Conservation (phyloP, 2,329 filamentous ascomycete species). For the Pestalotiopsis sp. region DNA sequence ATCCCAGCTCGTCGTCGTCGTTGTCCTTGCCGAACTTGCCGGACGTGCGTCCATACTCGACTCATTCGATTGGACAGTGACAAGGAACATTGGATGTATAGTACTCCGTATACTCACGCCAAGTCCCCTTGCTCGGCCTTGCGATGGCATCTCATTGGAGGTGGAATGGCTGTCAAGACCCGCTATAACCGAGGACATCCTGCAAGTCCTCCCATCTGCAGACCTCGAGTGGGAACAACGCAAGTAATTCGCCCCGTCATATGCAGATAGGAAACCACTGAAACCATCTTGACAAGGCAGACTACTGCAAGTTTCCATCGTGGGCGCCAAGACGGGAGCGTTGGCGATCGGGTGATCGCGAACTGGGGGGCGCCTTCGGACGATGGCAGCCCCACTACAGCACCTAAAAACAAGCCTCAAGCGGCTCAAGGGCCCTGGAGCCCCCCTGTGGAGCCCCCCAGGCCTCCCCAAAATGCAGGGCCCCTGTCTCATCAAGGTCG, state of each 20-base stretch:
- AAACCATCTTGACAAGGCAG: neutral
- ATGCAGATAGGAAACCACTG: neutral
- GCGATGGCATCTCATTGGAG: too few species aligned
- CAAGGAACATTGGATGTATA: neutral
- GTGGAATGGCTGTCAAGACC: too few species aligned
- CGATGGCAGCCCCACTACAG: neutral
- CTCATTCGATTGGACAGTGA: neutral
- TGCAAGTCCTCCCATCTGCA: too few species aligned
- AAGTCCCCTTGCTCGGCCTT: neutral
- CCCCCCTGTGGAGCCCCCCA: too few species aligned
- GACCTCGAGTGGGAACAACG: neutral
- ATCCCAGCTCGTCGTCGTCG: neutral
- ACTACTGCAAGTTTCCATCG: neutral
- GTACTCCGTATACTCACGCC: neutral
- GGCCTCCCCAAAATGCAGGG: neutral
- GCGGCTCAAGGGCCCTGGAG: too few species aligned
- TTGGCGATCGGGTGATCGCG: neutral
- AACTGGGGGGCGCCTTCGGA: neutral
- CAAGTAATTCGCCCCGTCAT: neutral
- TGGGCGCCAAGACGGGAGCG: neutral
- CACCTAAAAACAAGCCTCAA: neutral
- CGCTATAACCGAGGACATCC: too few species aligned
- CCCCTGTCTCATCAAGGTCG: neutral
- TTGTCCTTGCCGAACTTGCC: neutral
- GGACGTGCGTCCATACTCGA: neutral